Evolutionary conservation across 2,329 filamentous ascomycete genomes (phyloP).

Genomic region (Chaetomium strumarium): DNA sequence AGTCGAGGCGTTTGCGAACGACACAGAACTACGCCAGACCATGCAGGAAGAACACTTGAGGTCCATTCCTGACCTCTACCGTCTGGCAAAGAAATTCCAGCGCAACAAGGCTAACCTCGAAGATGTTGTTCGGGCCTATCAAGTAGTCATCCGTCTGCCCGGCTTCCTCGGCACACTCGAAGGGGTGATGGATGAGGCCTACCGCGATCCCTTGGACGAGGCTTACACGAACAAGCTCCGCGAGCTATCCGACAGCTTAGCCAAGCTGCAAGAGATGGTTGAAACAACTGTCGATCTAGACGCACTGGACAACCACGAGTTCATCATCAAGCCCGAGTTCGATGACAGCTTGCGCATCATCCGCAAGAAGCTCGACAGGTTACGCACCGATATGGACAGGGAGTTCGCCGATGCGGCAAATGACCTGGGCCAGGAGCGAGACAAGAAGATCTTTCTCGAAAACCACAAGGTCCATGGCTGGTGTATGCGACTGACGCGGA

Average conservation of each 20-base stretch:
- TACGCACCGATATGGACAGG: conserved; percentile 73
- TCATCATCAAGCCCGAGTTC: conserved; percentile 98
- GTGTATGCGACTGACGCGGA: conserved; percentile 90
- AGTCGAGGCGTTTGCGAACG: conserved; percentile 88
- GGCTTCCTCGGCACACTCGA: conserved; percentile 86
- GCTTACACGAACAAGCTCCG: conserved; percentile 82
- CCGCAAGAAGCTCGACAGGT: conserved; percentile 79
- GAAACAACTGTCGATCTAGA: conserved; percentile 96
- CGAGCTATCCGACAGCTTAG: conserved; percentile 69
- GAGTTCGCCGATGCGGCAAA: conserved; percentile 72
- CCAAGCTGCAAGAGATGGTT: conserved; percentile 92
- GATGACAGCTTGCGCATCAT: conserved; percentile 86
- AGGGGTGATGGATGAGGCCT: conserved; percentile 90
- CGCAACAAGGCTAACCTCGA: conserved; percentile 85
- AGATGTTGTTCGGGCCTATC: conserved; percentile 92
- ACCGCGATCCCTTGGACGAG: conserved; percentile 77
- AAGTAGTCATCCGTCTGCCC: conserved; percentile 86
- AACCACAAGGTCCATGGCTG: conserved; percentile 94
- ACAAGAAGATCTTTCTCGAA: conserved; percentile 97
- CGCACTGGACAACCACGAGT: conserved; percentile 93
- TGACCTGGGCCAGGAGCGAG: conserved; percentile 84
- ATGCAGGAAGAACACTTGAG: conserved; percentile 95
- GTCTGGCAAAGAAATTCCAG: conserved; percentile 91
- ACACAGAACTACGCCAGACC: conserved; percentile 88
- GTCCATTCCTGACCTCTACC: conserved; percentile 88